These are phyloP conservation scores for Mucor plumbeus DNA, from an alignment of 371 early-diverging fungal species.

Conservation along the genomic window DNA sequence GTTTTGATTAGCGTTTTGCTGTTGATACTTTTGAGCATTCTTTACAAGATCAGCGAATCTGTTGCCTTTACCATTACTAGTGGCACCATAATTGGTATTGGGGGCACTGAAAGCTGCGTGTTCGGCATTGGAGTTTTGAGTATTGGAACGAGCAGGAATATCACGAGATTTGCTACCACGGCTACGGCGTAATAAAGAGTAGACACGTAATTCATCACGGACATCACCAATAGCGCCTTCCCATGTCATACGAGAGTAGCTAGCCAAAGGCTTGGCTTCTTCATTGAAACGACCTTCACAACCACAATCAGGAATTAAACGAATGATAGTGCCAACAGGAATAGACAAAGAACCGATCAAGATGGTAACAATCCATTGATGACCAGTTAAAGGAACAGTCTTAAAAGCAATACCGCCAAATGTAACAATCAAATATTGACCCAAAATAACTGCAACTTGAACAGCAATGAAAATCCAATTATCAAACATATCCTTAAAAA, in stretches of 20 bases:
- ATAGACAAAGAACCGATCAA: conserved; percentile 82
- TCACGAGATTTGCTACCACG: conserved; percentile 29
- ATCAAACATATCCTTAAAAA: conserved; percentile 78
- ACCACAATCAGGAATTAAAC: conserved; percentile 74
- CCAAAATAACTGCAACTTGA: conserved; percentile 68
- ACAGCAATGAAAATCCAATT: conserved; percentile 83
- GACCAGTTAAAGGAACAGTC: conserved; percentile 67
- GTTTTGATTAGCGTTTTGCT: conserved; percentile 17
- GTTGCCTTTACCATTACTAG: neutral
- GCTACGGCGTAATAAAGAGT: conserved; percentile 53
- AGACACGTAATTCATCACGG: conserved; percentile 52
- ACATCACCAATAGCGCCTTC: conserved; percentile 63
- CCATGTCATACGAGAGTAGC: conserved; percentile 62
- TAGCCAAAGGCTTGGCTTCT: conserved; percentile 59
- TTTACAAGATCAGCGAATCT: conserved; percentile 43
- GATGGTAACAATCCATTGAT: conserved; percentile 85
- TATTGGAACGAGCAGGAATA: conserved; percentile 19
- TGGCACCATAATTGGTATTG: conserved; percentile 25
- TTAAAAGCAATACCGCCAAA: conserved; percentile 92
- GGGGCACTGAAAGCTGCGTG: conserved; percentile 15
- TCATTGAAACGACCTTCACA: conserved; percentile 56
- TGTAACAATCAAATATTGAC: conserved; percentile 86
- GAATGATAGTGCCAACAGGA: conserved; percentile 79
- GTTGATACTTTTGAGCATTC: conserved; percentile 42
- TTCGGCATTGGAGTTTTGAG: conserved; percentile 8